Conservation (phyloP, 164 flowering plant genomes). For the Santalum album region DNA sequence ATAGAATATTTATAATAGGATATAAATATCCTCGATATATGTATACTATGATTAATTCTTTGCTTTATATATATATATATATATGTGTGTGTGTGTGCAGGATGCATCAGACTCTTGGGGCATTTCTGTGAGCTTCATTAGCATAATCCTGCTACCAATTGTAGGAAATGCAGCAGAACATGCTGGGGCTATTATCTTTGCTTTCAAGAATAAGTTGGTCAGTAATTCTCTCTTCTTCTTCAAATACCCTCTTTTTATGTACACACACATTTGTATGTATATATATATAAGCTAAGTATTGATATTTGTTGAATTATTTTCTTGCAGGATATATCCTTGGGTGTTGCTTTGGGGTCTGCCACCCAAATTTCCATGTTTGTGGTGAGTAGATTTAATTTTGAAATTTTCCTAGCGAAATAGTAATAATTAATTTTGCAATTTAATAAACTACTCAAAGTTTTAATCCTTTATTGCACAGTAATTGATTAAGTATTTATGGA, state of each 20-base stretch:
- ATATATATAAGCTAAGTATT: too few relatives aligned
- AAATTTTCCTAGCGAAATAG: too few relatives aligned
- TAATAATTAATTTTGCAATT: too few relatives aligned
- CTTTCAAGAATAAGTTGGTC: constrained; percentile 86
- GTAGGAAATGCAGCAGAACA: constrained; percentile 98
- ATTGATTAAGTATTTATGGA: too few relatives aligned
- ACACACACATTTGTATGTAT: too few relatives aligned
- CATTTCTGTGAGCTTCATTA: constrained; percentile 74
- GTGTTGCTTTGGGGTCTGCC: constrained; percentile 89
- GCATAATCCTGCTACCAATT: constrained; percentile 82
- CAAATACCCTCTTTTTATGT: too few relatives aligned
- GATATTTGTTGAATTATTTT: background rate
- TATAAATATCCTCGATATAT: too few relatives aligned
- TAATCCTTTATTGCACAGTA: too few relatives aligned
- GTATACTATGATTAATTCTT: too few relatives aligned
- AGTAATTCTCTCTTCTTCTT: constrained; percentile 10
- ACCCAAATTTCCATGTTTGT: constrained; percentile 90
- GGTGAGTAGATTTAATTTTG: constrained; percentile 29
- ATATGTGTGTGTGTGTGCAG: constrained; percentile 36
- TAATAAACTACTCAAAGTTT: background rate
- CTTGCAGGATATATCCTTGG: constrained; percentile 80
- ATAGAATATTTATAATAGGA: too few relatives aligned
- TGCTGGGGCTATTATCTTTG: constrained; percentile 86
- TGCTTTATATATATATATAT: too few relatives aligned
- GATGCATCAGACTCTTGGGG: constrained; percentile 83